Evolutionary conservation across 192 early-diverging fungal genomes (phyloP), one percentile per base, ranked within the genome.

Genomic region (Spizellomyces sp.): DNA sequence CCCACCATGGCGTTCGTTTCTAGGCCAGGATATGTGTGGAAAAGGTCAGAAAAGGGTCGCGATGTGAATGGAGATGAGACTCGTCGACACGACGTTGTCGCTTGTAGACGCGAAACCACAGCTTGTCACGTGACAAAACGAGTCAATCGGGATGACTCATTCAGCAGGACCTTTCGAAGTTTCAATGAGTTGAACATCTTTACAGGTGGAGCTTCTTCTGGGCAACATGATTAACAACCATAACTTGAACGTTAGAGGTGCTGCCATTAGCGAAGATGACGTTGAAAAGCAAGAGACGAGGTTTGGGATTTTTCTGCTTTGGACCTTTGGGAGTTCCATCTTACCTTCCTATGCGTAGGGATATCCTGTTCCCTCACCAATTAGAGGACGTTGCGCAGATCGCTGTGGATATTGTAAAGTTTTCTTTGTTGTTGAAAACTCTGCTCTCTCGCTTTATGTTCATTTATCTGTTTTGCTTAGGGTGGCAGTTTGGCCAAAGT

Each of bases 281-380:
- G 6, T 45, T 41, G 62, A 69, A 46, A 9, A 64, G 44, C 67
- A 68, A 17, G 74, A 67, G 52, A 75, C 74, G 2, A 69, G 67
- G 73, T 74, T 7, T n/a, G 21, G 59, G 0, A 0, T n/a, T 14
- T 43, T 15, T 4, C n/a, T 9, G 45, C 61, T n/a, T 8, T 22
- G 27, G 45, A 17, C 12, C 19, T 44, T 12, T 36, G 6, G 5
- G 42, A 21, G 2, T 27, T 21, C 19, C 12, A 59, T 17, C 8
- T 52, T 62, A 47, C 8, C 61, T 2, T 48, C 21, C 41, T 60
- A 12, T 59, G 15, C 21, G 59, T 50, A 87, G 88, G 72, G 94
- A 96, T 77, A 98, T 95, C 58, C 76, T 92, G 17, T 83, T 98
- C 56, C 95, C 95, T 17, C 90, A 96, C 80, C 94, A 94, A 70